phyloP scores from a whole-genome alignment of 176 grass and related monocot species.

The Melocanna baccifera region DNA sequence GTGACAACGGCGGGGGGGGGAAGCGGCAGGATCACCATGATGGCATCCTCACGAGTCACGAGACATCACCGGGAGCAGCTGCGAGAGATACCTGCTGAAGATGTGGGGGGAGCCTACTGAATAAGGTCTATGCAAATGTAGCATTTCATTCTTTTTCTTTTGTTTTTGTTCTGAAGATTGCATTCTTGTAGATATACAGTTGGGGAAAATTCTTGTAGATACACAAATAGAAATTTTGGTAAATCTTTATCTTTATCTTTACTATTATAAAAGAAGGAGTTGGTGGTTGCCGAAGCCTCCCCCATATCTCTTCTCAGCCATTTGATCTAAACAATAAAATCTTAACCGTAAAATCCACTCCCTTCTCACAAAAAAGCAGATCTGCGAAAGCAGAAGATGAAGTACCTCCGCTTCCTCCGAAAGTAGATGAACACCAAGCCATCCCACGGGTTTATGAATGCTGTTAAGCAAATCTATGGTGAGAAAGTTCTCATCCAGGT shows the following conservation, averaged over 20 bases:
- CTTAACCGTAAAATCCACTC: too few species aligned
- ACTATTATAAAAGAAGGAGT: too few species aligned
- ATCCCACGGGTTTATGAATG: constrained; percentile 95
- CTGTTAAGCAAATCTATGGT: constrained; percentile 88
- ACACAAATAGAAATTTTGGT: neutral
- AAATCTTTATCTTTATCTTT: too few species aligned
- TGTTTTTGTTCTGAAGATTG: constrained; percentile 7
- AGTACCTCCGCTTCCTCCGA: too few species aligned
- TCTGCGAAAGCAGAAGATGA: too few species aligned
- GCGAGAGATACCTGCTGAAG: constrained; percentile 59
- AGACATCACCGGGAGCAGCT: constrained; percentile 60
- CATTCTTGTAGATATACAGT: constrained; percentile 8
- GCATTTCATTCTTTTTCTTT: too few species aligned
- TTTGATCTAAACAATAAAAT: too few species aligned
- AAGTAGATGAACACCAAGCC: too few species aligned
- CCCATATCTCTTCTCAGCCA: too few species aligned
- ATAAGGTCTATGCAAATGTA: neutral
- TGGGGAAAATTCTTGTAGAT: neutral
- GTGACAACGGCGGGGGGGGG: neutral
- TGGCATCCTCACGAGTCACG: constrained; percentile 46
- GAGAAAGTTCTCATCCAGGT: constrained; percentile 78
- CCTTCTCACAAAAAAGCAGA: too few species aligned
- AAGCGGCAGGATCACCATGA: constrained; percentile 19
- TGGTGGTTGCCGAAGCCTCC: too few species aligned
- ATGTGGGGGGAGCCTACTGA: constrained; percentile 71